These are phyloP conservation scores for Cryptomeria japonica DNA, from an alignment of 75 land plant genomes.

Conservation along the genomic window DNA sequence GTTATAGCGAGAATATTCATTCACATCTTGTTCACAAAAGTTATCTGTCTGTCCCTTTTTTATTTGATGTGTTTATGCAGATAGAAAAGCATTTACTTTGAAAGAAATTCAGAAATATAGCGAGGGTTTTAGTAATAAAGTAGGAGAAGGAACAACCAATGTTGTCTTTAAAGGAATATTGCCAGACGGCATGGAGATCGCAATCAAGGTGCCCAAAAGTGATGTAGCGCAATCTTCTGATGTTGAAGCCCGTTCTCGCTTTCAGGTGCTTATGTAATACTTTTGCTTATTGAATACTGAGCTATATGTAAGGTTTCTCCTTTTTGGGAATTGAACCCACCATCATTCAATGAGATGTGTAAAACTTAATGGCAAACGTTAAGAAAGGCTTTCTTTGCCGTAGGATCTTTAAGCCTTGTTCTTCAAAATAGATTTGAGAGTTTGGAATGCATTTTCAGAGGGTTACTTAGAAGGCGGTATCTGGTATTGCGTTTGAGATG, in stretches of 20 bases:
- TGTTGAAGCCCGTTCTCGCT: constrained; percentile 25
- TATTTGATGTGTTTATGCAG: constrained; percentile 8
- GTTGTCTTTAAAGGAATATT: constrained; percentile 31
- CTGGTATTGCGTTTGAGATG: not conserved
- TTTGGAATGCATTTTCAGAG: not conserved
- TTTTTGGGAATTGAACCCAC: not conserved
- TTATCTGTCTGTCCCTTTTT: not conserved
- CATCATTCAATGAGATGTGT: not conserved
- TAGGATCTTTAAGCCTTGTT: not conserved
- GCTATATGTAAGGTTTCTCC: not conserved
- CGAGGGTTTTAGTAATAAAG: constrained; percentile 26
- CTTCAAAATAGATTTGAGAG: not conserved
- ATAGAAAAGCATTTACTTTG: constrained; percentile 14
- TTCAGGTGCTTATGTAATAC: constrained; percentile 11
- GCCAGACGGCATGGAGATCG: constrained; percentile 27
- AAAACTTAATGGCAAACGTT: not conserved
- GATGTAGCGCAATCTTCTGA: constrained; percentile 20
- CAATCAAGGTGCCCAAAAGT: constrained; percentile 19
- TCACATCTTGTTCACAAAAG: not conserved
- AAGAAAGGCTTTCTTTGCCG: not conserved
- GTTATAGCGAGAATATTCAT: not conserved
- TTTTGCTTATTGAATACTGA: not conserved
- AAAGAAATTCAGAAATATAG: constrained; percentile 18
- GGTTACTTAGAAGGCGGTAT: not conserved
- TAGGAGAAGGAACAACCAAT: constrained; percentile 30